These are phyloP conservation scores for Phytophthora cryptogea DNA, from an alignment of 352 stramenopile genomes.

Conservation along the genomic window DNA sequence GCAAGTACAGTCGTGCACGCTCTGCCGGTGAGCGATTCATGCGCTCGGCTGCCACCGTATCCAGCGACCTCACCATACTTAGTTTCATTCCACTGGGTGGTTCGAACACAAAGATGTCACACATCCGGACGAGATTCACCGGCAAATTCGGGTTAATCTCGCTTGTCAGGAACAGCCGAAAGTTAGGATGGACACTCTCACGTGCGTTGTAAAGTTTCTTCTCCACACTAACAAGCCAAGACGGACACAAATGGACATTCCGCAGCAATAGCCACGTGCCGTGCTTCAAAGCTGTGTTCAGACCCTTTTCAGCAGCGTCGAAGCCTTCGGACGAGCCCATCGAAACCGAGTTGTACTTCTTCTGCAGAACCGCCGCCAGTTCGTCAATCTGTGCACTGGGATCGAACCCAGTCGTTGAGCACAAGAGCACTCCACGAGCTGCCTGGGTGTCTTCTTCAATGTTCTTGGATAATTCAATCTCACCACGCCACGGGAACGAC, in stretches of 20 bases:
- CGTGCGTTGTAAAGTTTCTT: constrained; percentile 95
- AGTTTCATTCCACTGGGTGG: constrained; percentile 97
- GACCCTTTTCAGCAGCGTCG: constrained; percentile 93
- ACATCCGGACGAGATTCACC: constrained; percentile 95
- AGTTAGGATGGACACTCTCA: constrained; percentile 71
- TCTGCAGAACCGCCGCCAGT: constrained; percentile 89
- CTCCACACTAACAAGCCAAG: constrained; percentile 97
- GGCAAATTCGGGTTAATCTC: constrained; percentile 97
- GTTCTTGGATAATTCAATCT: constrained; percentile 94
- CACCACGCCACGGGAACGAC: constrained; percentile 94
- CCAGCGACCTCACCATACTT: constrained; percentile 96
- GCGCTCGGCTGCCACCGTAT: constrained; percentile 89
- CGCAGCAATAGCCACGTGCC: constrained; percentile 98
- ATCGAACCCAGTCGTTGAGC: constrained; percentile 97
- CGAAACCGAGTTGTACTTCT: constrained; percentile 96
- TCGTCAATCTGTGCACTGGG: constrained; percentile 97
- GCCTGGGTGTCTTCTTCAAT: constrained; percentile 92
- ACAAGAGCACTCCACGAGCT: constrained; percentile 95
- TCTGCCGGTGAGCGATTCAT: constrained; percentile 92
- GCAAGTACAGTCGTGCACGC: constrained; percentile 93
- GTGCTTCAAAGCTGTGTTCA: constrained; percentile 95
- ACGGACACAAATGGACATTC: constrained; percentile 99
- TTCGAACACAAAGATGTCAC: constrained; percentile 98
- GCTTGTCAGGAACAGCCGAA: constrained; percentile 97
- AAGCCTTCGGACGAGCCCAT: constrained; percentile 99